Conservation (phyloP, 805 yeast species). For the Metschnikowia corniflorae region DNA sequence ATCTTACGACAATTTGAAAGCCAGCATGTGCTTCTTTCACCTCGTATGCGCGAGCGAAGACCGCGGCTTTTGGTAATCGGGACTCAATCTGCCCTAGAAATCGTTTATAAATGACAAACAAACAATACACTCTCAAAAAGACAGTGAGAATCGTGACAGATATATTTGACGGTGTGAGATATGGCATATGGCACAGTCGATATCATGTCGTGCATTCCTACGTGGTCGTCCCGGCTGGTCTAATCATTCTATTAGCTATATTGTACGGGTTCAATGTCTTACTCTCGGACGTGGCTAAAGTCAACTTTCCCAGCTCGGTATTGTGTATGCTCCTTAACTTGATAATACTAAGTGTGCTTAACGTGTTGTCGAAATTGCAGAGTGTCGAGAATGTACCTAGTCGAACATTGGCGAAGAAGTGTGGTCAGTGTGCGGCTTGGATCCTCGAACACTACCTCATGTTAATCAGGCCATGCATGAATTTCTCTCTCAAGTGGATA, state of each 20-base stretch:
- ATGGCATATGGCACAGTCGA: conserved; percentile 33
- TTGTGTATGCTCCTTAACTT: conserved; percentile 63
- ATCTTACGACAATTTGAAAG: too few relatives aligned
- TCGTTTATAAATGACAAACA: too few relatives aligned
- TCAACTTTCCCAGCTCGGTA: conserved; percentile 68
- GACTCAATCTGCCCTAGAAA: too few relatives aligned
- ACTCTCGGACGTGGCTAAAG: conserved; percentile 39
- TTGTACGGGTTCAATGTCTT: conserved; percentile 54
- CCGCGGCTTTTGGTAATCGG: too few relatives aligned
- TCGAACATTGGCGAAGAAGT: conserved; percentile 14
- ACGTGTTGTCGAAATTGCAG: conserved; percentile 15
- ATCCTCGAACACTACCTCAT: conserved; percentile 29
- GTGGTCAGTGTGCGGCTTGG: conserved; percentile 17
- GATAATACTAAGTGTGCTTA: conserved; percentile 38
- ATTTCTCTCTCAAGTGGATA: conserved; percentile 72
- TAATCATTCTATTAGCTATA: conserved; percentile 40
- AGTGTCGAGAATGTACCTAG: not conserved
- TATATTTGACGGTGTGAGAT: conserved; percentile 19
- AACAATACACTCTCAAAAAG: too few relatives aligned
- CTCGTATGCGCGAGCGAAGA: too few relatives aligned
- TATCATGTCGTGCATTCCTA: conserved; percentile 34
- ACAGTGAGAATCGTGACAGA: too few relatives aligned
- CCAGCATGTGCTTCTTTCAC: too few relatives aligned
- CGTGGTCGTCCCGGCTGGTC: conserved; percentile 47
- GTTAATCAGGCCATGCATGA: conserved; percentile 57